Base-by-base conservation (phyloP, 2,329 filamentous ascomycete species). In the Fusarium virguliforme region DNA sequence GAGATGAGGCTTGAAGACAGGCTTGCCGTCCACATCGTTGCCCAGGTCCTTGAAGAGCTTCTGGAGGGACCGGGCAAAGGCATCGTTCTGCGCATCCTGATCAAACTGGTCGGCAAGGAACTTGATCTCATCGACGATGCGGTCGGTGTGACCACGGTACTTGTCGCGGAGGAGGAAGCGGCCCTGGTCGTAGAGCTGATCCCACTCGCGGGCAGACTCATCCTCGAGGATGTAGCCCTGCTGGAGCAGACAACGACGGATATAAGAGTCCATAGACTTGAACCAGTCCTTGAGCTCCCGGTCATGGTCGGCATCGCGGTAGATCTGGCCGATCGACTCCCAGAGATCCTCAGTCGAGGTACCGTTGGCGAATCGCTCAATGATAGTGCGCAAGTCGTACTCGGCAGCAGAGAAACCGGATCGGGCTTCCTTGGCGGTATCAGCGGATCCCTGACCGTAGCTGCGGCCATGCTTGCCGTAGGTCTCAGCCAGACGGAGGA, bases 321-420 rank as follows among this genome's bases (percentile, higher is more conserved):
- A 98, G 74, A 99, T 91, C 70, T 90, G 88, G 73, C 94, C 91
- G 80, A 99, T 91, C 0, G 94, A 90, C 18, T 92, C 90, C 83
- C 96, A 94, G 4, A 98, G 85, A 73, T 97, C 94, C 70, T 97
- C 92, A 35, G 91, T 90, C 0, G 95, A 98, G 8, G 96, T 98
- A 77, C 91, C 91, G 81, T 99, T 98, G 79, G 96, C 96, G 76
- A 98, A 98, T 53, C 96, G 92, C 85, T 98, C 96, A 73, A 99
- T 91, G 22, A 99, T 86, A 8, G 90, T 94, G 89, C 93, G 86
- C 83, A 81, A 86, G 78, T 97, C 91, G 81, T 88, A 85, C 84
- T 98, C 94, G 58, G 94, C 94, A 61, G 86, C 85, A 60, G 89
- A 83, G 55, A 98, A 83, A 64, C 87, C 86, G 69, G 89, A 85